phyloP scores from a whole-genome alignment of 1,139 yeast genomes.

The Lodderomyces theae region DNA sequence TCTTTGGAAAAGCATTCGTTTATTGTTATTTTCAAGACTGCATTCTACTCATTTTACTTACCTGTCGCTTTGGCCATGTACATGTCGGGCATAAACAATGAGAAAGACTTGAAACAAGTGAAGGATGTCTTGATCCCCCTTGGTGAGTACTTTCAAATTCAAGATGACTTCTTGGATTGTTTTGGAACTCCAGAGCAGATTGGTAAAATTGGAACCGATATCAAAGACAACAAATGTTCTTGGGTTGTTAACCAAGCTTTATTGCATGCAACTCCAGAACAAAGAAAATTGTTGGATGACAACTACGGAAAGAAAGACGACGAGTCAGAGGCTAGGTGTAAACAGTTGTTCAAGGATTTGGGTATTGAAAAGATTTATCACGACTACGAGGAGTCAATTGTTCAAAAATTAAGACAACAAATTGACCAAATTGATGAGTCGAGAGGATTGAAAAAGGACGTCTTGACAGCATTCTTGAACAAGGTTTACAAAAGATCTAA shows the following conservation, averaged over 20 bases:
- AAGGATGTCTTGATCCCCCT: conserved; percentile 85
- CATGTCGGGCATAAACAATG: conserved; percentile 75
- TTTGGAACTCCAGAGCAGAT: conserved; percentile 97
- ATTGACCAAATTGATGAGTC: conserved; percentile 79
- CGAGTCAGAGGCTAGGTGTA: conserved; percentile 67
- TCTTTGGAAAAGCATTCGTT: conserved; percentile 88
- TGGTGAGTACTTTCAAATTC: conserved; percentile 98
- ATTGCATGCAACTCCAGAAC: conserved; percentile 72
- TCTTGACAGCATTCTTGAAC: conserved; percentile 75
- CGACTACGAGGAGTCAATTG: conserved; percentile 79
- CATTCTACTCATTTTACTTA: conserved; percentile 93
- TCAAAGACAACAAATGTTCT: conserved; percentile 96
- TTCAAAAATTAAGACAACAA: conserved; percentile 57
- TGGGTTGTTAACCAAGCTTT: conserved; percentile 97
- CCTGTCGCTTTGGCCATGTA: conserved; percentile 98
- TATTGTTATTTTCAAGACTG: conserved; percentile 95
- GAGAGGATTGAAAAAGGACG: conserved; percentile 87
- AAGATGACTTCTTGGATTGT: conserved; percentile 95
- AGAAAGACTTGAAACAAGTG: conserved; percentile 81
- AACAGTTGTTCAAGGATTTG: conserved; percentile 71
- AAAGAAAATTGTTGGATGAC: conserved; percentile 75
- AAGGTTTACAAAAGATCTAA: conserved; percentile 94
- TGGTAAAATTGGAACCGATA: conserved; percentile 98
- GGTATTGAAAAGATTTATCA: conserved; percentile 68
- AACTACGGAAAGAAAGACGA: conserved; percentile 87